phyloP scores from a whole-genome alignment of 2,329 filamentous ascomycete genomes.

The Colletotrichum sublineola region DNA sequence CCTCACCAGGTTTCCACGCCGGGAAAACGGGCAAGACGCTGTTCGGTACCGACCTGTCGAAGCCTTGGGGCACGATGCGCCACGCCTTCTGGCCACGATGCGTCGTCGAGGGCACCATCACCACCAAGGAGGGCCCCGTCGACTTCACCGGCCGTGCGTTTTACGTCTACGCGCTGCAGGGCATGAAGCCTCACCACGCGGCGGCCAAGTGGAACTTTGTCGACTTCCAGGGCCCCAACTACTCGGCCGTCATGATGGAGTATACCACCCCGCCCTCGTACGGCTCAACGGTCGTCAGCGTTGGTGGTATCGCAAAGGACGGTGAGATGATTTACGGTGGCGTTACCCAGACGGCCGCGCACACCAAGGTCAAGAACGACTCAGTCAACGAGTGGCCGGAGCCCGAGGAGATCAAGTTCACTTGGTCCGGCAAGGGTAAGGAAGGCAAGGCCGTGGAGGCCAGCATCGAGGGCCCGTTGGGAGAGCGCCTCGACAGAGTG shows the following conservation, averaged over 20 bases:
- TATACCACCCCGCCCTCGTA: conserved; percentile 95
- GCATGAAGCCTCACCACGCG: conserved; percentile 99
- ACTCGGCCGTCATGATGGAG: conserved; percentile 95
- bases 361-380: conserved; percentile 79
- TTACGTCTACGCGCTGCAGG: conserved; percentile 89
- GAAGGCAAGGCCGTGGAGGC: conserved; percentile 82
- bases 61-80: conserved; percentile 93
- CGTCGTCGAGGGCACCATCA: conserved; percentile 83
- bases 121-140: conserved; percentile 83
- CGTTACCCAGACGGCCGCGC: conserved; percentile 72
- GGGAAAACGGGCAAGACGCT: conserved; percentile 87
- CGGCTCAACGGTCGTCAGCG: conserved; percentile 83
- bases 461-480: conserved; percentile 76
- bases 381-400: conserved; percentile 89
- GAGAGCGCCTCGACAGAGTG: conserved; percentile 80
- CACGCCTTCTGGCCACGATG: conserved; percentile 97
- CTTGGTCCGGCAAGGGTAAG: conserved; percentile 83
- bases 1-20: conserved; percentile 84
- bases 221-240: conserved; percentile 88
- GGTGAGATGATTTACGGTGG: conserved; percentile 84
- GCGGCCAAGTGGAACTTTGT: conserved; percentile 94
- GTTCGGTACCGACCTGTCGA: conserved; percentile 86
- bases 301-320: conserved; percentile 86
- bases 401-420: conserved; percentile 79
- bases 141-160: conserved; percentile 85